phyloP scores from a whole-genome alignment of 768 basidiomycete species.

The Neoboletus subvelutipes region DNA sequence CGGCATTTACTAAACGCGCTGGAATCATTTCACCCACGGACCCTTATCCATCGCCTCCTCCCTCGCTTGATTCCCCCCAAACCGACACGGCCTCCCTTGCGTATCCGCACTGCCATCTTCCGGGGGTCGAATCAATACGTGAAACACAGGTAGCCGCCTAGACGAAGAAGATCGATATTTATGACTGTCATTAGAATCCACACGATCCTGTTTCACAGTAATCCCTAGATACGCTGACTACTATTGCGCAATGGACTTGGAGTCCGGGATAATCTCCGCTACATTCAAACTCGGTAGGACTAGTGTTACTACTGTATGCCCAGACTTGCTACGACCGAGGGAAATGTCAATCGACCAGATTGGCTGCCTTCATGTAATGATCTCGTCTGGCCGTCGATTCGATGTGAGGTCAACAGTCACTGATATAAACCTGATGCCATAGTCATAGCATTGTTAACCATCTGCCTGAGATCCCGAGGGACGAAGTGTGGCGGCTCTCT shows the following conservation, averaged over 20 bases:
- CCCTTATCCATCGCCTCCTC: conserved; percentile 53
- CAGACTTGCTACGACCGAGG: neutral
- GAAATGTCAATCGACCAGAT: neutral
- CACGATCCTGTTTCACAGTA: neutral
- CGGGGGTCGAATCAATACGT: conserved; percentile 3
- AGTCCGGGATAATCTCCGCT: neutral
- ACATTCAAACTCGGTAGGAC: neutral
- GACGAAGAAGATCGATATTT: conserved; percentile 24
- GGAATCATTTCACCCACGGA: conserved; percentile 33
- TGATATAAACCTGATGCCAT: no score
- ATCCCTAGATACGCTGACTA: neutral
- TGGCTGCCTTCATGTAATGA: neutral
- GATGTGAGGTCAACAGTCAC: neutral
- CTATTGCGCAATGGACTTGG: neutral
- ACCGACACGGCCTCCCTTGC: conserved; percentile 13
- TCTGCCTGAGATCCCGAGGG: neutral
- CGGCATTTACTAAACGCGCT: conserved; percentile 25
- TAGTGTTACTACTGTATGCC: no score
- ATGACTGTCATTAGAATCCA: conserved; percentile 14
- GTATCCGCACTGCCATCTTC: conserved; percentile 7
- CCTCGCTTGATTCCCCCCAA: conserved; percentile 28
- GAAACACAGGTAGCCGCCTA: conserved; percentile 20
- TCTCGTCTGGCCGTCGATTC: neutral
- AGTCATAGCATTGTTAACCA: neutral
- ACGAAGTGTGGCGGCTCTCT: conserved; percentile 6